Evolutionary conservation across 1,284 basidiomycete genomes (phyloP).

Genomic region (Porodaedalea pini): DNA sequence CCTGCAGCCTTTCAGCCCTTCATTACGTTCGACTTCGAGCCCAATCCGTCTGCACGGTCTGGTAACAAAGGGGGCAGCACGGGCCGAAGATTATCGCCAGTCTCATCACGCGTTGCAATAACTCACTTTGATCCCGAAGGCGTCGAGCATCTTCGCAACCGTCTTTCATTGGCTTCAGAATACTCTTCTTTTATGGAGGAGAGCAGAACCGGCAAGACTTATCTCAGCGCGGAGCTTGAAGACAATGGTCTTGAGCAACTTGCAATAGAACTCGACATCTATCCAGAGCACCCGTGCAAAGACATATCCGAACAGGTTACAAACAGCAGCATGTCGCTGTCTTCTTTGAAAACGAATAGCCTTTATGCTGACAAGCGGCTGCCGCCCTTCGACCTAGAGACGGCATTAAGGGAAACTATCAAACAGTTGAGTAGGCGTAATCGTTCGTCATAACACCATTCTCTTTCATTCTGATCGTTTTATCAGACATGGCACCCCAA

Average conservation of each 20-base stretch:
- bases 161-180: not conserved
- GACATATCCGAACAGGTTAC: not conserved
- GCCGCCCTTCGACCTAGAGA: slow-evolving; percentile 8
- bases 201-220: not conserved
- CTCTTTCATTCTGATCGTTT: not conserved
- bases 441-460: not conserved
- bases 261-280: slow-evolving; percentile 11
- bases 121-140: slow-evolving; percentile 21
- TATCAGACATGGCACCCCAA: not conserved
- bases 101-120: slow-evolving; percentile 14
- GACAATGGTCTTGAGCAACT: slow-evolving; percentile 9
- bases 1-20: slow-evolving; percentile 5
- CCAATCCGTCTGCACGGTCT: not conserved
- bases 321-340: not conserved
- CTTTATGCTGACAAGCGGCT: not conserved
- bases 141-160: slow-evolving; percentile 13
- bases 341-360: not conserved
- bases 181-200: not conserved
- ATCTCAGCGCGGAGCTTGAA: not conserved
- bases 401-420: slow-evolving; percentile 9
- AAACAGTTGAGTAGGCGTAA: slow-evolving; percentile 4
- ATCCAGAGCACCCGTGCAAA: no score
- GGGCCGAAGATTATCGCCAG: not conserved
- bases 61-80: not conserved
- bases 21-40: slow-evolving; percentile 14